Conservation (phyloP, 1,284 basidiomycete species). For the Coniferiporia sulphurascens region DNA sequence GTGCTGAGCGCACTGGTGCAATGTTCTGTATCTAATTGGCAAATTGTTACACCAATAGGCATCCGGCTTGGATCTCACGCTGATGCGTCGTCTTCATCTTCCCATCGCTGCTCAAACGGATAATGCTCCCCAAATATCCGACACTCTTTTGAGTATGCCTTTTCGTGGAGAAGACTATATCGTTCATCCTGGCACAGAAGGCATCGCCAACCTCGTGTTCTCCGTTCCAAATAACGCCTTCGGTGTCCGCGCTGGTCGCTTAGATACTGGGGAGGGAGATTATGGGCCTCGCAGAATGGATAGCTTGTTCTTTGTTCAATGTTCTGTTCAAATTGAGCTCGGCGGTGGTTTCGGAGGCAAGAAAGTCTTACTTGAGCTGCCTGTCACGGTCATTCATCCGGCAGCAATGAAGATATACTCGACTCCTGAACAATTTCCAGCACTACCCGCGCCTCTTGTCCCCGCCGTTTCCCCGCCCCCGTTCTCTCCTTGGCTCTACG, state of each 20-base stretch:
- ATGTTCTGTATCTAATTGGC: too few relatives aligned
- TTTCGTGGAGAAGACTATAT: conserved; percentile 69
- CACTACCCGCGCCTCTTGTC: conserved; percentile 23
- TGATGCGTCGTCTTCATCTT: conserved; percentile 56
- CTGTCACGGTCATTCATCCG: conserved; percentile 61
- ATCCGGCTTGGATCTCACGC: conserved; percentile 51
- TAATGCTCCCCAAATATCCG: conserved; percentile 47
- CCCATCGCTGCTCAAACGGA: conserved; percentile 41
- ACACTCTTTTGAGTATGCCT: conserved; percentile 60
- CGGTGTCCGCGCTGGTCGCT: conserved; percentile 51
- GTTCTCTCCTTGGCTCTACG: conserved; percentile 14
- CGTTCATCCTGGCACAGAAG: conserved; percentile 65
- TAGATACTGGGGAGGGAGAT: conserved; percentile 38
- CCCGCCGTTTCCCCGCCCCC: conserved; percentile 21
- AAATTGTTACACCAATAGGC: conserved; percentile 40
- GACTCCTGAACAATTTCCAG: conserved; percentile 19
- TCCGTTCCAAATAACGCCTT: conserved; percentile 61
- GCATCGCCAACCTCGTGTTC: conserved; percentile 69
- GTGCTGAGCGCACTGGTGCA: not conserved
- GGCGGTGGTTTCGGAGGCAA: conserved; percentile 65
- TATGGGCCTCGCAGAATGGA: conserved; percentile 36
- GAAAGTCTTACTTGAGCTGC: conserved; percentile 59
- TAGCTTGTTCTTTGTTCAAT: conserved; percentile 61
- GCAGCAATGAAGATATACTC: conserved; percentile 38
- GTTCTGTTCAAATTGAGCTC: conserved; percentile 49